Percentiles rank a stretch among this genome's conserved stretches.
Conservation (phyloP, 169 alveolate genomes). For the Babesia gibsoni region DNA sequence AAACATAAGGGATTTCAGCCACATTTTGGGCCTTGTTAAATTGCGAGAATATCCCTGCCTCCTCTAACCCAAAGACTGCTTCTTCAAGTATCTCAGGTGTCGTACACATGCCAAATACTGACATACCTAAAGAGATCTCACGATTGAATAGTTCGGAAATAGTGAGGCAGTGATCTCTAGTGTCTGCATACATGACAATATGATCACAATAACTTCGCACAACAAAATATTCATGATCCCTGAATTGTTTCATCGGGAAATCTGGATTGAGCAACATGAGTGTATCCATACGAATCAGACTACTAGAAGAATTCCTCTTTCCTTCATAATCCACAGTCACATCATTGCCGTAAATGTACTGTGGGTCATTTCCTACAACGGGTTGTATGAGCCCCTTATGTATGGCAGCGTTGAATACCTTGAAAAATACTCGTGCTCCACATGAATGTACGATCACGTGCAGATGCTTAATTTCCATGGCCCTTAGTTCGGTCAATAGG, state of each 20-base stretch:
- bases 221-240: conserved; percentile 75
- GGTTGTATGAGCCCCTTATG: conserved; percentile 7
- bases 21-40: not conserved
- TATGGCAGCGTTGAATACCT: conserved; percentile 62
- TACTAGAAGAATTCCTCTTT: too few relatives aligned
- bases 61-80: conserved; percentile 5
- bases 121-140: conserved; percentile 70
- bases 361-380: not conserved
- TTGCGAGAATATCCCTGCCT: not conserved
- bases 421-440: conserved; percentile 78
- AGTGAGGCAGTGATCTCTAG: conserved; percentile 74
- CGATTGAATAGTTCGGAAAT: conserved; percentile 71
- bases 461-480: conserved; percentile 64
- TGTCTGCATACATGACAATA: conserved; percentile 83
- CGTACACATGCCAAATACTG: conserved; percentile 67
- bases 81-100: conserved; percentile 26
- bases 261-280: conserved; percentile 80
- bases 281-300: conserved; percentile 70
- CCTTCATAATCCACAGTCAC: not conserved
- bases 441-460: conserved; percentile 78
- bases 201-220: conserved; percentile 81
- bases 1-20: not conserved
- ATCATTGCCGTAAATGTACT: not conserved
- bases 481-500: conserved; percentile 56
- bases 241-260: conserved; percentile 73